Evolutionary conservation across 768 basidiomycete genomes (phyloP), one percentile per base, ranked within the genome.

Genomic region (Mycena rosella): DNA sequence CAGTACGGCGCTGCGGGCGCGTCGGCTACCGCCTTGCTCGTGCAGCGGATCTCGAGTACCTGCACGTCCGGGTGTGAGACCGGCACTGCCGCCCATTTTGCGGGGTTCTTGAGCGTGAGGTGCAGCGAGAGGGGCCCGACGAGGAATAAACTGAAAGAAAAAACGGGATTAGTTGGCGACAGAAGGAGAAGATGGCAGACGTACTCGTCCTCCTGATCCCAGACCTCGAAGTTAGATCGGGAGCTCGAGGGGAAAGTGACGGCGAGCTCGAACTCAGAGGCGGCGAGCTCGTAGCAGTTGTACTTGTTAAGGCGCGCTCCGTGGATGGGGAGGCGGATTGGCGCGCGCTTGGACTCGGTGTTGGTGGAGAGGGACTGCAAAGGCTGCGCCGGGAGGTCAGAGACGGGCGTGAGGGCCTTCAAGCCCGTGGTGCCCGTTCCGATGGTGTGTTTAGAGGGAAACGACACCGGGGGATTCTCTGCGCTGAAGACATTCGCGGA

Each of bases 41-140:
- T 69, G 74, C 80, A 81, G 26, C 68, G 70, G 62, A 83, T 72
- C 54, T 81, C 78, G 59, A 80, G 69, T 42, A 80, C 72, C 51
- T 71, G 65, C 11, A 80, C 74, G 58, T 79, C 77, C 17, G 81
- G 81, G 29, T 76, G 67, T n/a, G 77, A 65, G 40, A 83, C 67
- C 17, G 80, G 75, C n/a, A 67, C 64, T 15, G 71, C 73, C 6
- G 72, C 60, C 76, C 77, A 83, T 17, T 67, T 66, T 13, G 45
- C 60, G 0, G 76, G 67, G 55, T 81, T 74, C 48, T 78, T 80
- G 7, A 78, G 71, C 67, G 76, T 73, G 27, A 82, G 73, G 62
- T 77, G 78, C 10, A 81, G 74, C 57, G 76, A 68, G 7, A 74
- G 76, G 18, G 79, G 79, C 18, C 73, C 76, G 20, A 78, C 72